Conservation (phyloP, 1,284 basidiomycete genomes). For the Leccinum subatratum region DNA sequence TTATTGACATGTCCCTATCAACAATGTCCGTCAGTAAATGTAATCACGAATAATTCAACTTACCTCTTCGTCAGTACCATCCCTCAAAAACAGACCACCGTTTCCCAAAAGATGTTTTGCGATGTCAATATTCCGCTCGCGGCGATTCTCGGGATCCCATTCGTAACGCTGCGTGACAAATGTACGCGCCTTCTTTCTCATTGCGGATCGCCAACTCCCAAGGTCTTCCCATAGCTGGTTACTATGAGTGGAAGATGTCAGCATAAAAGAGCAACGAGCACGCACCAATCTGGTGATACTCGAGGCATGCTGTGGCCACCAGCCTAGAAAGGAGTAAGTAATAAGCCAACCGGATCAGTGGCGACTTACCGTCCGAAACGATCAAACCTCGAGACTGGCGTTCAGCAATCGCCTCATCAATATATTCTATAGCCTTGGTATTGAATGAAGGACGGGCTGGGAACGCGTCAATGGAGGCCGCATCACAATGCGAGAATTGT, state of each 20-base stretch:
- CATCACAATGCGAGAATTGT: not conserved
- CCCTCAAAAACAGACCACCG: constrained; percentile 4
- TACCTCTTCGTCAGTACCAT: constrained; percentile 11
- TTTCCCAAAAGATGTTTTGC: constrained; percentile 1
- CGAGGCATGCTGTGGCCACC: not conserved
- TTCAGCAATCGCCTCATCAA: constrained; percentile 1
- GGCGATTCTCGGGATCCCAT: constrained; percentile 9
- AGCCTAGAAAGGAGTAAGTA: not conserved
- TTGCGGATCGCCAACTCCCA: constrained; percentile 4
- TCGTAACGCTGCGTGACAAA: constrained; percentile 4
- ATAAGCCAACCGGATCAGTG: too few species aligned
- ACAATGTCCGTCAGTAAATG: not conserved
- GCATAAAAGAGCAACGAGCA: not conserved
- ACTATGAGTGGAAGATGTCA: not conserved
- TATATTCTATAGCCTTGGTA: constrained; percentile 1
- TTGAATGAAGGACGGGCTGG: constrained; percentile 2
- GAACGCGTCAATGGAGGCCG: not conserved
- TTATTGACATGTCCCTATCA: constrained; percentile 14
- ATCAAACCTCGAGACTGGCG: not conserved
- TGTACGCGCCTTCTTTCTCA: constrained; percentile 10
- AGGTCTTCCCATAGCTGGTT: constrained; percentile 11
- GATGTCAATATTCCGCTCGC: not conserved
- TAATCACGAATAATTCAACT: not conserved
- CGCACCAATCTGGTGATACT: not conserved
- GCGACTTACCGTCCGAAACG: constrained; percentile 6